Base-by-base conservation (phyloP, 306 rosid genomes). In the Casuarina cunninghamiana region DNA sequence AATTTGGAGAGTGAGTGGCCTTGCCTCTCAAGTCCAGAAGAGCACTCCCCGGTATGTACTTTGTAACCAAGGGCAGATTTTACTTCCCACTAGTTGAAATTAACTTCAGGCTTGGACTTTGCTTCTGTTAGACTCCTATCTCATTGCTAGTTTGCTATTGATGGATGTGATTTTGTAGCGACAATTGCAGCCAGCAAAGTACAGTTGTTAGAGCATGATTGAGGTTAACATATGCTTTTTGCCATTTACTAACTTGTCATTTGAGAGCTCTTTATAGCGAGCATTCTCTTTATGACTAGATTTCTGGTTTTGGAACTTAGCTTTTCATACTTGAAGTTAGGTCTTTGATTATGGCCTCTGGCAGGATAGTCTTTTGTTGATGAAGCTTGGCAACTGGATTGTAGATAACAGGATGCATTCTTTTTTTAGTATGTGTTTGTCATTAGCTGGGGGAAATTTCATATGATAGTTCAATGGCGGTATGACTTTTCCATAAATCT, bases 1-100 rank as follows among this genome's bases (percentile, higher is more conserved):
- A 82, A 79, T n/a, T 84, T 75, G 61, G 90, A 88, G 21, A 87
- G 78, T 79, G 89, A 87, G 13, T 87, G 96, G 96, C 71, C 88
- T 53, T 16, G 85, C 17, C 90, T 75, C 86, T 16, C 46, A 73
- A 72, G 69, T 72, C 37, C 43, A 71, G 93, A 89, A 65, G 86
- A 80, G 32, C 76, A 75, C 37, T 67, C 88, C 44, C 38, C 12
- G 91, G 96, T 90, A 88, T 75, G 54, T 37, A 35, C 67, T 72
- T 26, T 16, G 46, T 80, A 63, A 77, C 65, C 46, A 54, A 37
- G 26, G 72, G n/a, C 37, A 32, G n/a, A 57, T 53, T 50, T 41
- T 21, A 17, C 1, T 41, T 39, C n/a, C 19, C 69, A 15, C 62
- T 71, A 65, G 71, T 37, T 58, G 38, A 46, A 55, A 71, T 26